Evolutionary conservation across 345 rosid genomes (phyloP).

Genomic region (Dovyalis caffra): DNA sequence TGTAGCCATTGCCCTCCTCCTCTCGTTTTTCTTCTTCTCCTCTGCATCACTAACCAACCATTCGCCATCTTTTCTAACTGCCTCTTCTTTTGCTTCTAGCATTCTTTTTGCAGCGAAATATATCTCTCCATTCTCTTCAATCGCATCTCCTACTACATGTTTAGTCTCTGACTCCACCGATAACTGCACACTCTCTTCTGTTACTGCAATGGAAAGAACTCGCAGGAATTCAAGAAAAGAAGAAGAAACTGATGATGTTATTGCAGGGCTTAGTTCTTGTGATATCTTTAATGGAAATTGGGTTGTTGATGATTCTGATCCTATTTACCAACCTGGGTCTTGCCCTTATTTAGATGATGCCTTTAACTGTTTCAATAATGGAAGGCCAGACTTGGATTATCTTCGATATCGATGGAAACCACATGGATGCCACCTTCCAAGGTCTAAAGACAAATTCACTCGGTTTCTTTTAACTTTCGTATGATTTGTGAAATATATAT

Average conservation of each 20-base stretch:
- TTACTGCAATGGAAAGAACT: conserved; percentile 31
- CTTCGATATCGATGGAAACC: conserved; percentile 53
- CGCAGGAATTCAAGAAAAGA: conserved; percentile 24
- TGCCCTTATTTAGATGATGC: conserved; percentile 58
- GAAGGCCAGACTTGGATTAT: conserved; percentile 46
- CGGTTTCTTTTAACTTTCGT: background rate
- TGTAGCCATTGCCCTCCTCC: conserved; percentile 31
- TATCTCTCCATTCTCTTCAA: conserved; percentile 45
- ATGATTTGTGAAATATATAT: background rate
- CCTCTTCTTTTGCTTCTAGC: conserved; percentile 47
- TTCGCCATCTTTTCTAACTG: conserved; percentile 23
- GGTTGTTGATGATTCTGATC: conserved; percentile 50
- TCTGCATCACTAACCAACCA: conserved; percentile 37
- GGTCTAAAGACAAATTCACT: conserved; percentile 24
- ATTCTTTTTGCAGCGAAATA: conserved; percentile 46
- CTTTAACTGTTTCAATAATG: conserved; percentile 62
- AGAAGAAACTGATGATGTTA: conserved; percentile 8
- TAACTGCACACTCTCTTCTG: conserved; percentile 48
- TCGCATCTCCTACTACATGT: conserved; percentile 40
- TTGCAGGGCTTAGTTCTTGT: conserved; percentile 46
- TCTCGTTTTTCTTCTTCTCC: conserved; percentile 53
- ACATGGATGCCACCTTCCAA: conserved; percentile 55
- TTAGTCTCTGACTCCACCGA: conserved; percentile 37
- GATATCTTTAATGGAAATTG: conserved; percentile 62
- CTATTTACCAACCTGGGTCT: conserved; percentile 52